Evolutionary conservation across 1,284 basidiomycete genomes (phyloP).

Genomic region (Pterulicium gracile): DNA sequence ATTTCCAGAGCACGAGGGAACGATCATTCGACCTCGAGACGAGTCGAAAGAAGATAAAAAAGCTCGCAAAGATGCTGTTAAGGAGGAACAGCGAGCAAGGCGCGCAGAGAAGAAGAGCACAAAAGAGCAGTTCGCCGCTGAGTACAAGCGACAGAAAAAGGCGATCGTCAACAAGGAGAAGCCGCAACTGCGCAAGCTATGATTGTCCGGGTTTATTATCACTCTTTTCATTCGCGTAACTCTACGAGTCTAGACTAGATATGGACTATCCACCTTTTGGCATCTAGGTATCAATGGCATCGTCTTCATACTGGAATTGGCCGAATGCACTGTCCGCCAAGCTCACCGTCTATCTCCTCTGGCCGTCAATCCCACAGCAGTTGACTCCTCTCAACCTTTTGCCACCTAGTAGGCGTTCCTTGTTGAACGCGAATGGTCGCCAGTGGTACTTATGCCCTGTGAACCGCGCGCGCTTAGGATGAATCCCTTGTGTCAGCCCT

Average conservation of each 20-base stretch:
- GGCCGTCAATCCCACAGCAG: no score
- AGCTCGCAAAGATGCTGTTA: conserved; percentile 81
- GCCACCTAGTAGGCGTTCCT: no score
- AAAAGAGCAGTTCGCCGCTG: not conserved
- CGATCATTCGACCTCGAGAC: conserved; percentile 60
- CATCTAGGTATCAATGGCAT: no score
- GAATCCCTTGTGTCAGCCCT: no score
- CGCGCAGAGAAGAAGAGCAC: conserved; percentile 67
- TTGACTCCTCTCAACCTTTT: no score
- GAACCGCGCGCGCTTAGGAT: no score
- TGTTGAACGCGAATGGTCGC: no score
- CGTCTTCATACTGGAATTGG: no score
- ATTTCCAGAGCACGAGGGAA: conserved; percentile 26
- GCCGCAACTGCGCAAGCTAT: not conserved
- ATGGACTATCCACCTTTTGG: not conserved
- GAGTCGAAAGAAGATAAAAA: conserved; percentile 86
- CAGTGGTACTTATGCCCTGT: no score
- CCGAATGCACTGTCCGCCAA: no score
- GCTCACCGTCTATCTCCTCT: no score
- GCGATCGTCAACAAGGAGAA: conserved; percentile 1
- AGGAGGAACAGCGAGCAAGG: conserved; percentile 68
- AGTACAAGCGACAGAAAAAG: not conserved
- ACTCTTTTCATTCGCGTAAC: not conserved
- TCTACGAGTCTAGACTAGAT: not conserved
- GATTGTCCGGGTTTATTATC: not conserved